Base-by-base conservation (phyloP, 1,139 yeast species). In the Sugiyamaella xylanicola region DNA sequence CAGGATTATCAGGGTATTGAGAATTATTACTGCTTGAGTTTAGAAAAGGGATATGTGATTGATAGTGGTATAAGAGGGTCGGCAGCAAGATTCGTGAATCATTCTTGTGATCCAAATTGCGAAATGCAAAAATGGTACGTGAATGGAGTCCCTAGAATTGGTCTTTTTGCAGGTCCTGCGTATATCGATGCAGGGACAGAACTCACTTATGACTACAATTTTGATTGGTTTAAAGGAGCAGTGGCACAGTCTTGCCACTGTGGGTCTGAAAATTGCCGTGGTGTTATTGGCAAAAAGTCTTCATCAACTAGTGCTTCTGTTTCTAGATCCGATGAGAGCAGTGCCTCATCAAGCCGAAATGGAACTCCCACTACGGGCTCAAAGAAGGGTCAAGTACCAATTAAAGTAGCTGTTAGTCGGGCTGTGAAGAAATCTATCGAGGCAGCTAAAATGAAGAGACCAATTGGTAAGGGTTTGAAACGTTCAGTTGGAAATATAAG, bases 71-170 rank as follows among this genome's bases (percentile, higher is more conserved):
- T 60, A 27, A 63, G 72, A 29, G 79, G 79, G 1, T 74, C 78
- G 0, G 73, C 71, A 2, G 78, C 79, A 0, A 61, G 78, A 45
- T 76, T 74, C 62, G 77, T 72, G 4, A 76, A 76, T 59, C 80
- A 76, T 56, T 75, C 79, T 1, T 76, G 79, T 62, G 62, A 66
- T 45, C 78, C 80, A 35, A 75, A 76, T 56, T 63, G 73, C 21
- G 73, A 69, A 49, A 74, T 76, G 72, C 77, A 76, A 61, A 74
- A 74, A 56, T 76, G 79, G 79, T 65, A 61, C 36, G 77, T 75
- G 22, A 63, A 72, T 47, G 73, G 71, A 1, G 65, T 67, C 21
- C 78, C 79, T 2, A 61, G 77, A 51, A 69, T 75, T 25, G 79
- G 77, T 0, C 59, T 76, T 11, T 75, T 74, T 65, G 77, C 77